Percentiles rank a stretch among this genome's conserved stretches.
Conservation (phyloP, 2,329 filamentous ascomycete genomes). For the Sordariomycetes sp. region DNA sequence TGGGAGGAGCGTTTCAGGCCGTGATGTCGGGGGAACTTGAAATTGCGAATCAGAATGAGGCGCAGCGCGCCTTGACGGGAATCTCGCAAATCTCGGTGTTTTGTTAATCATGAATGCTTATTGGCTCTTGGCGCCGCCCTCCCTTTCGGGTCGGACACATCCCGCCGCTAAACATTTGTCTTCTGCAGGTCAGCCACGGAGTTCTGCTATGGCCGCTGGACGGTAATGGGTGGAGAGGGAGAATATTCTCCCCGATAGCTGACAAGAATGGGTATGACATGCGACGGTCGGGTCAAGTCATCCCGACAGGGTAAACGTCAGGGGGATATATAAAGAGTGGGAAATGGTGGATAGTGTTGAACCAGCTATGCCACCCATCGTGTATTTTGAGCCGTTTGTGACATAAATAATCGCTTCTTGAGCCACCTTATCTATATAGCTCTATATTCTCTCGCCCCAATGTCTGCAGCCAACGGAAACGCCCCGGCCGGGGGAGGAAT, state of each 20-base stretch:
- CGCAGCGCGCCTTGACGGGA: background rate
- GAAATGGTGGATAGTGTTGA: no score
- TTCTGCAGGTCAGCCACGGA: no score
- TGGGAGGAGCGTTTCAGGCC: no score
- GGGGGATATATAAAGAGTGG: background rate
- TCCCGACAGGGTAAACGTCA: background rate
- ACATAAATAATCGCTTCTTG: no score
- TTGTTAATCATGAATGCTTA: background rate
- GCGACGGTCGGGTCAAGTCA: background rate
- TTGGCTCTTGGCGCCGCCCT: background rate
- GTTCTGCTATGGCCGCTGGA: background rate
- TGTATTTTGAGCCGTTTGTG: no score
- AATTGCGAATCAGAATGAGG: background rate
- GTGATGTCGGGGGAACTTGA: no score
- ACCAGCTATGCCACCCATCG: no score
- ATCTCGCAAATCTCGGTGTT: slow-evolving; percentile 3
- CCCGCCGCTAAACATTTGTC: no score
- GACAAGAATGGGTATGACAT: background rate
- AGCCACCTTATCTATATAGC: no score
- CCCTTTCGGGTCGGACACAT: no score
- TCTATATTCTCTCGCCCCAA: background rate
- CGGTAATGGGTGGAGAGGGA: background rate
- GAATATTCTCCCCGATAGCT: background rate
- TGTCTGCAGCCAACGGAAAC: background rate
- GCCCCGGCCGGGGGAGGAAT: background rate